These are phyloP conservation scores for Stevia rebaudiana DNA, from an alignment of 140 eudicot species.

Conservation along the genomic window DNA sequence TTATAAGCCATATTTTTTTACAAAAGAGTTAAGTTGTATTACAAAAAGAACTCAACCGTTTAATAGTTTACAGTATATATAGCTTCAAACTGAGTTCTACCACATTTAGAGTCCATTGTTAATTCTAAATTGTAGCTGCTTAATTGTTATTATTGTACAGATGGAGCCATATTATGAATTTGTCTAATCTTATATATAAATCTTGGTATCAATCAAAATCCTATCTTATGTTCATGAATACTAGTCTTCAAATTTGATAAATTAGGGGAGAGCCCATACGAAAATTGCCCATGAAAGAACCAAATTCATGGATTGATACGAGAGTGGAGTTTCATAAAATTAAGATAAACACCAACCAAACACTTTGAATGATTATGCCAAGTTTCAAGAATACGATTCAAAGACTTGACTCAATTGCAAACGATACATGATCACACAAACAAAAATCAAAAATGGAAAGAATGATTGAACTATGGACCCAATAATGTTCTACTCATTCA, in stretches of 20 bases:
- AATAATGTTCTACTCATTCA: conserved; percentile 14
- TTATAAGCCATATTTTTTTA: no score
- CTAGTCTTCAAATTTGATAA: no score
- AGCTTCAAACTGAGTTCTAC: no score
- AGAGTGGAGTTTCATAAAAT: conserved; percentile 8
- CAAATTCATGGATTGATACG: conserved; percentile 15
- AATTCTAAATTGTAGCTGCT: no score
- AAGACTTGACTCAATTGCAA: conserved; percentile 3
- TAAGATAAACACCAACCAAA: conserved; percentile 26
- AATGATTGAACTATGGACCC: conserved; percentile 12
- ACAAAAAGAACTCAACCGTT: no score
- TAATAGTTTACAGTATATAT: no score
- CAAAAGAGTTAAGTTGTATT: no score
- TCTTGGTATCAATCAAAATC: not conserved
- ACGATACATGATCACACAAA: conserved; percentile 15
- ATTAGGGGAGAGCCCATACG: no score
- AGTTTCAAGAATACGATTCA: conserved; percentile 7
- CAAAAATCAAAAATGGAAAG: conserved; percentile 16
- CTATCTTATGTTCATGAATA: not conserved
- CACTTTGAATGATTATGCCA: conserved; percentile 14
- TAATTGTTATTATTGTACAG: no score
- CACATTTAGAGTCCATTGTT: no score
- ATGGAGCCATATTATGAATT: no score
- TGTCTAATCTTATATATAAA: not conserved
- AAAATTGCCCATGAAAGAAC: not conserved